Conservation (phyloP, 192 early-diverging fungal genomes). For the Phycomyces blakesleeanus region DNA sequence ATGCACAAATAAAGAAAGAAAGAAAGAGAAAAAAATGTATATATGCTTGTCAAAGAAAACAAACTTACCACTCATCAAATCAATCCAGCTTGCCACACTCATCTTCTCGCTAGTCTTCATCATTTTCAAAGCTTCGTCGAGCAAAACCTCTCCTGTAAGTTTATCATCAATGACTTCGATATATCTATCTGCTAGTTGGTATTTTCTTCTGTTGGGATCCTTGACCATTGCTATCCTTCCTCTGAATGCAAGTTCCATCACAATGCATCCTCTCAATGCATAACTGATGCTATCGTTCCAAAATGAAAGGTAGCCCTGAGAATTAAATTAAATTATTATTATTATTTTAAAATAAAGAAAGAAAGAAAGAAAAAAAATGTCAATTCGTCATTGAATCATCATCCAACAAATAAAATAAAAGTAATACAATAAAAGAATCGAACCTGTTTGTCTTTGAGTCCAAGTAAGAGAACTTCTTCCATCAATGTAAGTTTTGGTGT, state of each 20-base stretch:
- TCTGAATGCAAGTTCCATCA: slow-evolving; percentile 94
- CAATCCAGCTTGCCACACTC: slow-evolving; percentile 92
- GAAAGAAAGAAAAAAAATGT: slow-evolving; percentile 9
- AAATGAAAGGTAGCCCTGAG: slow-evolving; percentile 92
- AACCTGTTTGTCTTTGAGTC: slow-evolving; percentile 90
- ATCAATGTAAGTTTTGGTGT: slow-evolving; percentile 82
- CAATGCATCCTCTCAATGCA: slow-evolving; percentile 88
- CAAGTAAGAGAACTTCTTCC: slow-evolving; percentile 92
- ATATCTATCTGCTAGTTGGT: slow-evolving; percentile 74
- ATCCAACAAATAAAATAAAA: too few relatives aligned
- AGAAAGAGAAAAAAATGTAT: too few relatives aligned
- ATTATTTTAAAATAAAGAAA: not conserved
- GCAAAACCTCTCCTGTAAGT: slow-evolving; percentile 88
- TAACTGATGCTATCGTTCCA: slow-evolving; percentile 99
- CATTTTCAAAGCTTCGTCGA: slow-evolving; percentile 91
- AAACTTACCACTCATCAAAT: slow-evolving; percentile 88
- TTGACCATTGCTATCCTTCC: slow-evolving; percentile 84
- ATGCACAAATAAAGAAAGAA: too few relatives aligned
- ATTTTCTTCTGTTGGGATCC: slow-evolving; percentile 73
- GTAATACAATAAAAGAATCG: too few relatives aligned
- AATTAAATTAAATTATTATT: not conserved
- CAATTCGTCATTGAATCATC: not conserved
- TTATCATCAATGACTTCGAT: slow-evolving; percentile 81
- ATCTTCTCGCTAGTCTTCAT: slow-evolving; percentile 85
- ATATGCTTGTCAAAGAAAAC: too few relatives aligned